Evolutionary conservation across 2,329 filamentous ascomycete species (phyloP).

Genomic region (Xylariaceae sp.): DNA sequence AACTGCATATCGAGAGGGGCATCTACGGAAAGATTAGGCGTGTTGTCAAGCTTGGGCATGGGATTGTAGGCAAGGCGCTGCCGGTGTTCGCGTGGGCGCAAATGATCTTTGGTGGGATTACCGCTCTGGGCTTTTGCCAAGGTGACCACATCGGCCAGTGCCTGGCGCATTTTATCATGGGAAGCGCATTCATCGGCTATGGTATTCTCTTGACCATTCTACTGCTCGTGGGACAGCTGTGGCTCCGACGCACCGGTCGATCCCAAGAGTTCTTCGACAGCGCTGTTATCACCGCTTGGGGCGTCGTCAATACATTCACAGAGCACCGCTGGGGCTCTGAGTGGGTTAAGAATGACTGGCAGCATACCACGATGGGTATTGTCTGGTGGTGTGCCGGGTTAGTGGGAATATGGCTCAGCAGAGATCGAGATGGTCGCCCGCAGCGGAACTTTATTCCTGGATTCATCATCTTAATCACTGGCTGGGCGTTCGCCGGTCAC

Average conservation of each 20-base stretch:
- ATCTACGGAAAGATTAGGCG: constrained; percentile 79
- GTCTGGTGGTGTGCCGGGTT: constrained; percentile 97
- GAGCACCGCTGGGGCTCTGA: constrained; percentile 90
- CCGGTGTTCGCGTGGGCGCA: constrained; percentile 89
- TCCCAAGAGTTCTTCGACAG: constrained; percentile 98
- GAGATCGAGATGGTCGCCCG: constrained; percentile 79
- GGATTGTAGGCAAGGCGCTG: constrained; percentile 83
- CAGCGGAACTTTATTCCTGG: constrained; percentile 93
- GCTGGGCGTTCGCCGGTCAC: constrained; percentile 94
- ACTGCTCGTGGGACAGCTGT: constrained; percentile 85
- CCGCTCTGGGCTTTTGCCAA: constrained; percentile 88
- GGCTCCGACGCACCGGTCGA: constrained; percentile 80
- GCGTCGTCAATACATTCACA: constrained; percentile 96
- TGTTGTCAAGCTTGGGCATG: constrained; percentile 74
- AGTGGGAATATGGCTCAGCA: constrained; percentile 89
- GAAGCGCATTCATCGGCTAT: constrained; percentile 93
- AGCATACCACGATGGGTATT: constrained; percentile 99
- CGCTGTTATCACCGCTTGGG: constrained; percentile 89
- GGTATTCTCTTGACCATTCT: constrained; percentile 86
- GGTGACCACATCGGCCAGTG: constrained; percentile 92
- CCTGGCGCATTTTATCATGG: constrained; percentile 98
- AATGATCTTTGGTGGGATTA: constrained; percentile 96
- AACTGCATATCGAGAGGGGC: constrained; percentile 84
- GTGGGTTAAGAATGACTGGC: constrained; percentile 93
- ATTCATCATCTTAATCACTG: constrained; percentile 89